Conservation (phyloP, 163 green algal species). For the Volvox carteri region DNA sequence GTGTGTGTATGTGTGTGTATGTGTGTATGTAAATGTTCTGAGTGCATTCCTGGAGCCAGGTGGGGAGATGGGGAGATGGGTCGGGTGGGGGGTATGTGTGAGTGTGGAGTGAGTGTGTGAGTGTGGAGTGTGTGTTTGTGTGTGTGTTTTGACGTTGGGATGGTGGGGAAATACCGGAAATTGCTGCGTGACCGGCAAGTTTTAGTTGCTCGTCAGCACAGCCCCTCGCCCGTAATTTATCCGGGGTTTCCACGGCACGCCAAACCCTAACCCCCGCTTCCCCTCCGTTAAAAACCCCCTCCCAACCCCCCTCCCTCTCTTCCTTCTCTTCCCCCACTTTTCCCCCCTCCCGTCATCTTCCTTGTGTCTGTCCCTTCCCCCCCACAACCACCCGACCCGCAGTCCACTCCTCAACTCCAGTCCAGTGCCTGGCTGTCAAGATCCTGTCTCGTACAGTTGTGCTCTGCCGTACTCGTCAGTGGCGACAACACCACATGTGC, state of each 20-base stretch:
- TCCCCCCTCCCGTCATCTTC: neutral
- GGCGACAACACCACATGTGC: neutral
- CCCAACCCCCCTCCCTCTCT: neutral
- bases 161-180: no score
- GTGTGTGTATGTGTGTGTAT: no score
- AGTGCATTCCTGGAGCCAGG: no score
- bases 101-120: no score
- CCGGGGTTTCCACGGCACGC: no score
- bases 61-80: neutral
- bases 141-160: no score
- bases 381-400: neutral
- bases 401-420: neutral
- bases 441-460: constrained; percentile 29
- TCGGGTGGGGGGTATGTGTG: neutral
- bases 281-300: neutral
- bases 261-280: no score
- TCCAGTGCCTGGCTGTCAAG: neutral
- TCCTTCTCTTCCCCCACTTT: neutral
- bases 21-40: no score
- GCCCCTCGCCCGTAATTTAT: no score
- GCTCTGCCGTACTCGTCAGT: neutral
- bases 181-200: no score
- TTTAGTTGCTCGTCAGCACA: no score
- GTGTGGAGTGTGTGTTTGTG: no score
- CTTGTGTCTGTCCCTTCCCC: neutral